Evolutionary conservation across 2,329 filamentous ascomycete species (phyloP).

Genomic region (Zymoseptoria passerinii): DNA sequence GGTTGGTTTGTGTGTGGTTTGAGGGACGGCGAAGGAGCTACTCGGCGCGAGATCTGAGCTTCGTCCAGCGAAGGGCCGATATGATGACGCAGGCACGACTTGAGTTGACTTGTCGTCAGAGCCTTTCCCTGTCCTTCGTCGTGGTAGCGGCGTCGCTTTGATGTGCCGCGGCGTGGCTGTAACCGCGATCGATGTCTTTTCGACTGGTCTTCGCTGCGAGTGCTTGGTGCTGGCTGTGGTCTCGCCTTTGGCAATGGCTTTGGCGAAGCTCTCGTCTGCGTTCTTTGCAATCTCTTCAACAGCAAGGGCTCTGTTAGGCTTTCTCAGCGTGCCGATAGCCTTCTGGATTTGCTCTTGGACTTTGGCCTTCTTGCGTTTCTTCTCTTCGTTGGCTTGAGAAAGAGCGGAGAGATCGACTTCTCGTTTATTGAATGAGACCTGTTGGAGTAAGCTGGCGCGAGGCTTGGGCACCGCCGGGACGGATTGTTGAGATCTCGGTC

Average conservation of each 20-base stretch:
- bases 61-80: constrained; percentile 23
- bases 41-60: constrained; percentile 9
- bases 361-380: constrained; percentile 56
- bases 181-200: constrained; percentile 29
- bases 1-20: constrained; percentile 19
- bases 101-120: constrained; percentile 28
- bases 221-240: constrained; percentile 8
- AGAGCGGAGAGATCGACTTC: constrained; percentile 49
- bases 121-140: constrained; percentile 11
- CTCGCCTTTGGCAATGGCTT: constrained; percentile 20
- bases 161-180: constrained; percentile 37
- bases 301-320: constrained; percentile 64
- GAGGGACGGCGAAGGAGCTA: constrained; percentile 24
- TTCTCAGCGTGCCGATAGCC: constrained; percentile 65
- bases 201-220: constrained; percentile 23
- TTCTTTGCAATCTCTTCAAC: constrained; percentile 60
- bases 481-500: constrained; percentile 2
- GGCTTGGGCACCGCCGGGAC: constrained; percentile 18
- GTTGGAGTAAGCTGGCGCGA: constrained; percentile 32
- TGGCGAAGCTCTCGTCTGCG: constrained; percentile 49
- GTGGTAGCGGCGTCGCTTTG: constrained; percentile 22
- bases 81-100: constrained; percentile 34
- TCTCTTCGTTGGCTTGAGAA: constrained; percentile 47
- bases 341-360: constrained; percentile 65
- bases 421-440: constrained; percentile 32